Percentiles rank a stretch among this genome's conserved stretches.
Conservation (phyloP, 2,329 filamentous ascomycete genomes). For the Fusarium circinatum region DNA sequence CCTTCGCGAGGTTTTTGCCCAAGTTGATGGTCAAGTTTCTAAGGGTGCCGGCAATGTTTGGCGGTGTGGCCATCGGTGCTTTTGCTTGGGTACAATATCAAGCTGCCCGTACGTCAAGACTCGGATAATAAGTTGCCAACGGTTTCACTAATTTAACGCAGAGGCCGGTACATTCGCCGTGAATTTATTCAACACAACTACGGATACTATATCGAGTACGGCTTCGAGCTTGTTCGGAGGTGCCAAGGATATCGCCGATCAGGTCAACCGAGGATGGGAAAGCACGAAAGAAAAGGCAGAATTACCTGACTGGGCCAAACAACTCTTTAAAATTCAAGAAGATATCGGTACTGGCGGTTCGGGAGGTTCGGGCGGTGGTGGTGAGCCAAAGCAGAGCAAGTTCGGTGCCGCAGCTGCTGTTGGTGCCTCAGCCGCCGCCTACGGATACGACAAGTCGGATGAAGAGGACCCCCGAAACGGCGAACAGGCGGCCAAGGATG, state of each 20-base stretch:
- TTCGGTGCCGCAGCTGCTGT: slow-evolving; percentile 70
- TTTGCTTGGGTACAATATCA: slow-evolving; percentile 97
- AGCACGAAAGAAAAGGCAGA: slow-evolving; percentile 82
- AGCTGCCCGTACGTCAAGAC: slow-evolving; percentile 75
- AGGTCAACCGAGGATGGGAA: slow-evolving; percentile 83
- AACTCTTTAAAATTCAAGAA: slow-evolving; percentile 72
- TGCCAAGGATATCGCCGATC: slow-evolving; percentile 78
- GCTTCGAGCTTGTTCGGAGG: slow-evolving; percentile 77
- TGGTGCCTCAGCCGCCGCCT: slow-evolving; percentile 79
- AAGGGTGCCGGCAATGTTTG: slow-evolving; percentile 89
- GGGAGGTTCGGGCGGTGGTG: slow-evolving; percentile 58
- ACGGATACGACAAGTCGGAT: slow-evolving; percentile 77
- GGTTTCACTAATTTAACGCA: slow-evolving; percentile 44
- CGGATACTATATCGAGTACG: slow-evolving; percentile 74
- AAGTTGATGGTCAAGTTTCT: slow-evolving; percentile 91
- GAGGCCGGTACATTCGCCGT: slow-evolving; percentile 61
- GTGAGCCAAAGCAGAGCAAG: slow-evolving; percentile 69
- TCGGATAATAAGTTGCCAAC: background rate
- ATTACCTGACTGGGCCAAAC: slow-evolving; percentile 80
- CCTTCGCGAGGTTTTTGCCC: slow-evolving; percentile 76
- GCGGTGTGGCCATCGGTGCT: slow-evolving; percentile 85
- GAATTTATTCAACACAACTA: slow-evolving; percentile 79
- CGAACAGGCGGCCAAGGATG: slow-evolving; percentile 80
- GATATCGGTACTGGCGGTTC: slow-evolving; percentile 64
- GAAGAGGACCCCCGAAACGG: slow-evolving; percentile 71